Conservation (phyloP, 148 eudicot genomes). For the Cornus florida region DNA sequence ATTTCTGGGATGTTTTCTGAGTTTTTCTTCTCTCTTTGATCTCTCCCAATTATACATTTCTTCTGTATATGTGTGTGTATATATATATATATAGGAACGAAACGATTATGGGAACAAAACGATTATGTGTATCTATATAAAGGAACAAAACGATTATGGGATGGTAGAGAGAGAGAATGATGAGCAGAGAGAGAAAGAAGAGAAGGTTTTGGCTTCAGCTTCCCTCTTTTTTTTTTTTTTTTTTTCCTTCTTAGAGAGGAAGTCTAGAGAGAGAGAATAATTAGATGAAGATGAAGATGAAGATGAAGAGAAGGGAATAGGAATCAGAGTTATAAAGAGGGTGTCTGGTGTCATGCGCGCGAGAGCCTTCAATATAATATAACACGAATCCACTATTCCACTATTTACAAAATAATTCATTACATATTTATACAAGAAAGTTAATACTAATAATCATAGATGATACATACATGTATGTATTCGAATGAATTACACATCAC, state of each 20-base stretch:
- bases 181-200: background rate
- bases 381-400: too few species aligned
- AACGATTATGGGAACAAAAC: background rate
- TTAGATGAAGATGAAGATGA: background rate
- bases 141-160: background rate
- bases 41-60: conserved; percentile 35
- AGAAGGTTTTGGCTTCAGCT: background rate
- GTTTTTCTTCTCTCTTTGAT: conserved; percentile 19
- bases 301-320: background rate
- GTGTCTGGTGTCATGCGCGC: background rate
- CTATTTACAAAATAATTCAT: too few species aligned
- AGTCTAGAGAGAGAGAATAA: background rate
- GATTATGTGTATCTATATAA: background rate
- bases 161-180: background rate
- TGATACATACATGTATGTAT: too few species aligned
- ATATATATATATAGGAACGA: background rate
- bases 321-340: conserved; percentile 24
- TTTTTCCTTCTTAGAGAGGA: background rate
- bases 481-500: too few species aligned
- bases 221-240: background rate
- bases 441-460: too few species aligned
- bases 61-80: background rate
- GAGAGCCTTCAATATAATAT: too few species aligned
- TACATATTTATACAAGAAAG: too few species aligned
- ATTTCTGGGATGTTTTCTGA: conserved; percentile 27